phyloP scores from a whole-genome alignment of 495 filamentous ascomycete species.

The Penicillium coffeae region DNA sequence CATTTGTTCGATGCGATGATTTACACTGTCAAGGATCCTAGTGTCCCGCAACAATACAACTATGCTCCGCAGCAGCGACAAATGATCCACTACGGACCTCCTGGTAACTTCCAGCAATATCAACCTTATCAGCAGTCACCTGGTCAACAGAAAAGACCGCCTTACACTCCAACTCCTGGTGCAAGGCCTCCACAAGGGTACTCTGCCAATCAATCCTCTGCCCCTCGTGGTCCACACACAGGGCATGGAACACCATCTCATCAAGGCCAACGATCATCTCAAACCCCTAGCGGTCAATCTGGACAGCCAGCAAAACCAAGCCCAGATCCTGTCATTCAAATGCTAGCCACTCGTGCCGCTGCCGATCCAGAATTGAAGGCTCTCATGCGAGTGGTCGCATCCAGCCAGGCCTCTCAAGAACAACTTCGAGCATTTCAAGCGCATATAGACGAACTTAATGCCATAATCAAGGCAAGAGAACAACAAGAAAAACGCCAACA shows the following conservation, averaged over 20 bases:
- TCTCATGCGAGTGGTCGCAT: constrained; percentile 94
- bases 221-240: constrained; percentile 27
- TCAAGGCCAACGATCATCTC: constrained; percentile 29
- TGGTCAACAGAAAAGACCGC: constrained; percentile 34
- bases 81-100: constrained; percentile 68
- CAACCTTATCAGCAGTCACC: constrained; percentile 39
- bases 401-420: constrained; percentile 71
- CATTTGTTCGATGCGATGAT: constrained; percentile 87
- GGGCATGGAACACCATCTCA: constrained; percentile 23
- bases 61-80: constrained; percentile 51
- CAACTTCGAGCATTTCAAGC: constrained; percentile 86
- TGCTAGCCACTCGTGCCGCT: constrained; percentile 81
- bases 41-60: constrained; percentile 45
- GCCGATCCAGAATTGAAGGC: constrained; percentile 84
- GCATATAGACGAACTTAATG: constrained; percentile 88
- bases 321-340: constrained; percentile 92
- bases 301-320: constrained; percentile 48
- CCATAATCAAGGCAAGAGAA: constrained; percentile 48
- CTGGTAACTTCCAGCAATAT: constrained; percentile 49
- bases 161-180: constrained; percentile 24
- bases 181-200: constrained; percentile 26
- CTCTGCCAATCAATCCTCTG: constrained; percentile 28
- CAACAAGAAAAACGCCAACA: constrained; percentile 35
- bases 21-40: constrained; percentile 75
- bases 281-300: constrained; percentile 29